Evolutionary conservation across 1,284 basidiomycete species (phyloP), one percentile per base, ranked within the genome.

Genomic region (Papiliotrema flavescens): DNA sequence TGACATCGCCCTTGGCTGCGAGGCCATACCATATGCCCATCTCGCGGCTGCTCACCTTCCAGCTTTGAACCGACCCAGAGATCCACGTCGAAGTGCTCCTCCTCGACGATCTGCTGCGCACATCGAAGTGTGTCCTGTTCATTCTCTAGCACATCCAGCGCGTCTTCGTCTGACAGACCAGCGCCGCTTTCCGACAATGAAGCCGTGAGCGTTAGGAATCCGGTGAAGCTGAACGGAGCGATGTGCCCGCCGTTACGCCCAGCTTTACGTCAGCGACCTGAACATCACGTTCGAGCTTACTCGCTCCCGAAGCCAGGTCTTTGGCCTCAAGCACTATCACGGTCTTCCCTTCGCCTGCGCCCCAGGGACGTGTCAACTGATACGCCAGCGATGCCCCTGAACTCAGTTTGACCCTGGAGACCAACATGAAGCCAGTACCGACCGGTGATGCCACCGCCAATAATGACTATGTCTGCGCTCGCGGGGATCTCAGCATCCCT

Each of bases 111-210:
- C 41, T 86, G 82, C n/a, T 81, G 80, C 2, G 65, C 66, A 2
- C 81, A 81, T 67, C 90, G 87, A 81, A 89, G 85, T 20, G 80
- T 84, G 62, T 83, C 83, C 37, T 86, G 85, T 2, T 75, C 69
- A 13, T 50, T 57, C 50, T 89, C 85, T 57, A 89, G 79, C 1
- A 81, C 70, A 22, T 63, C 61, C 23, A 63, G 23, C 1, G 51
- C 61, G 8, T 63, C 36, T 8, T 81, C 79, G 11, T 75, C 71
- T 61, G 47, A 53, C 11, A 67, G 49, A 0, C 65, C 64, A 8
- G 62, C 56, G 2, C 65, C 65, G 19, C 65, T 64, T 14, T 64
- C 43, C 3, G 51, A 36, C 28, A 32, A 11, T 11, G 5, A 5
- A 11, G 6, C 28, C 11, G 11, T 11, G 6, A 32, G 28, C 6